Conservation (phyloP, 805 yeast genomes). For the Candida morakotiae region DNA sequence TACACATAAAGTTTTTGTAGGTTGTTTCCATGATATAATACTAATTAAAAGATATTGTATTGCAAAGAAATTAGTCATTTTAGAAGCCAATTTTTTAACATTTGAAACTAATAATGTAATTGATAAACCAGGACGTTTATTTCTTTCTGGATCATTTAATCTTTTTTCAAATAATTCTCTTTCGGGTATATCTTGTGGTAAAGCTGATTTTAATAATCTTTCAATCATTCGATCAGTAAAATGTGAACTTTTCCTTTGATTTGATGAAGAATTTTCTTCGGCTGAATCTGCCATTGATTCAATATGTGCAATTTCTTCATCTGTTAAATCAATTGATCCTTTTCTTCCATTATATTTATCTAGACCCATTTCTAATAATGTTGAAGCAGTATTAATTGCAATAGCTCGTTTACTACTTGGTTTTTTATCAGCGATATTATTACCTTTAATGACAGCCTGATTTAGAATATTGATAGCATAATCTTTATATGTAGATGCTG, state of each 20-base stretch:
- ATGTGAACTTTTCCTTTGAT: constrained; percentile 24
- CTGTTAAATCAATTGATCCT: constrained; percentile 13
- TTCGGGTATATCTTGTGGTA: constrained; percentile 48
- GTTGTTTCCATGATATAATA: constrained; percentile 70
- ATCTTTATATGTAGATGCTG: constrained; percentile 6
- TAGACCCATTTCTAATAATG: constrained; percentile 28
- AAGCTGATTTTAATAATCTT: constrained; percentile 44
- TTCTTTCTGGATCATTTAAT: constrained; percentile 42
- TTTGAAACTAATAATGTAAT: constrained; percentile 53
- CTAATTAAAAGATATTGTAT: constrained; percentile 59
- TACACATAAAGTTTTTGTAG: constrained; percentile 61
- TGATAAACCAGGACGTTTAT: constrained; percentile 51
- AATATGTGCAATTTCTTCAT: constrained; percentile 23
- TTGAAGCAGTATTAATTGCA: constrained; percentile 37
- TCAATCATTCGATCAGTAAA: constrained; percentile 59
- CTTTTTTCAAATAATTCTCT: constrained; percentile 39
- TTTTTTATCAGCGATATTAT: constrained; percentile 14
- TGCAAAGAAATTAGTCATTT: constrained; percentile 53
- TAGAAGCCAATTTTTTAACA: constrained; percentile 51
- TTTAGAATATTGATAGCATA: constrained; percentile 5
- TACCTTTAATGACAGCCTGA: constrained; percentile 9
- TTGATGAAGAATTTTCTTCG: constrained; percentile 13
- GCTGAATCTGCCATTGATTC: constrained; percentile 27
- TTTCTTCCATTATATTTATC: constrained; percentile 18
- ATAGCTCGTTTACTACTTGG: constrained; percentile 25